A percentile compares a stretch with the other conserved stretches of the same genome.
Evolutionary conservation across 192 early-diverging fungal species (phyloP).

Genomic region (Coemansia sp.): DNA sequence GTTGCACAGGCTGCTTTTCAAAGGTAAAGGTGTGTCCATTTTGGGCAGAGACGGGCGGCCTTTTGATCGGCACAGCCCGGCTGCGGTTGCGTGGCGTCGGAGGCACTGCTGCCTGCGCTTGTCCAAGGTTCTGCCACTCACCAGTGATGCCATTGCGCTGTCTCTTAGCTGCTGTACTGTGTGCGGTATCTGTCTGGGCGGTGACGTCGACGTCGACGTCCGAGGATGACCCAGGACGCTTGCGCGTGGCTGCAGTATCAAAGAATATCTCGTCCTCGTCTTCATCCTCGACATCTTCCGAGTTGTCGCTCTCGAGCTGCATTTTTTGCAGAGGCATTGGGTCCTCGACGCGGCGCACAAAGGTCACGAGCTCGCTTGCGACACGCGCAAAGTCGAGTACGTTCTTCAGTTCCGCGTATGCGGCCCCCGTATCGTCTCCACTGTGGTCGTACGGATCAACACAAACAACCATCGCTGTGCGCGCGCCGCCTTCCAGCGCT

Average conservation of each 20-base stretch:
- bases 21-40: slow-evolving; percentile 29
- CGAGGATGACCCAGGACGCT: slow-evolving; percentile 9
- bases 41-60: background rate
- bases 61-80: background rate
- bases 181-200: slow-evolving; percentile 2
- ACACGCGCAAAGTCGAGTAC: slow-evolving; percentile 63
- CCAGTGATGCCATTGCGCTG: slow-evolving; percentile 33
- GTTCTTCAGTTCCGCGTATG: slow-evolving; percentile 44
- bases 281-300: slow-evolving; percentile 4
- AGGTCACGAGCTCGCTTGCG: slow-evolving; percentile 54
- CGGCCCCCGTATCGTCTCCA: slow-evolving; percentile 33
- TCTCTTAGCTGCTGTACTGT: slow-evolving; percentile 13
- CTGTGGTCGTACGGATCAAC: slow-evolving; percentile 58
- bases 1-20: slow-evolving; percentile 10
- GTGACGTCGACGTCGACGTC: slow-evolving; percentile 7
- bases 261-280: slow-evolving; percentile 42
- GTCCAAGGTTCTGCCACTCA: slow-evolving; percentile 26
- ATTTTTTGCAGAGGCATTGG: slow-evolving; percentile 1
- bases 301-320: background rate
- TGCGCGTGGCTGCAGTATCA: slow-evolving; percentile 14
- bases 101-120: no score
- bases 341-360: slow-evolving; percentile 42
- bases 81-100: background rate
- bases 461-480: slow-evolving; percentile 60
- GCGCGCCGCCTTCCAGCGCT: slow-evolving; percentile 57